Base-by-base conservation (phyloP, 441 rosid genomes). In the Manihot esculenta region DNA sequence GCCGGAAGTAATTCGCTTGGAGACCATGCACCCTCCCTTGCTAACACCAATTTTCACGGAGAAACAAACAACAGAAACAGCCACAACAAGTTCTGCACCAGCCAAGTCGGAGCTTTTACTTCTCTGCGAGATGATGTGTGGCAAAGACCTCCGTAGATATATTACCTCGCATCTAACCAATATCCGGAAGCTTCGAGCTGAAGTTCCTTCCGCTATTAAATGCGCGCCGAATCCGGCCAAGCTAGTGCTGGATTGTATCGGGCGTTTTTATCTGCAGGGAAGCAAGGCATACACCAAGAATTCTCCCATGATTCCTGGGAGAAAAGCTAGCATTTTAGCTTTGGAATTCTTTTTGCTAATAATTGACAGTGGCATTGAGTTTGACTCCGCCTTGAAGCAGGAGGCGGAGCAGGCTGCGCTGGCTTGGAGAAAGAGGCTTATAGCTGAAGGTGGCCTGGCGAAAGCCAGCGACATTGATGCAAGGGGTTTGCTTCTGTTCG, bases 231-330 rank as follows among this genome's bases (percentile, higher is more conserved):
- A 80, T 15, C 87, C 94, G 24, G 88, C 85, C 23, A 87, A 80
- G 71, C 83, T 92, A 66, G 92, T 87, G 49, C 68, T 90, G 69
- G 96, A 92, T 7, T 86, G 89, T 74, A 73, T 90, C 10, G 94
- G 96, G 42, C 73, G 87, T 77, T 89, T 90, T 74, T 87, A 79
- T 65, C 55, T 82, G 21, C 89, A 86, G 73, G 96, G 94, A 0
- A 83, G 72, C 64, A 82, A 75, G 66, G 93, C 96, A 1, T 89
- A 76, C 50, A n/a, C 79, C 15, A 78, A 82, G 62, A 66, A 77
- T 27, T 84, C 88, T 13, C 89, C 78, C 5, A 80, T 85, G 88
- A 51, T 75, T 65, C n/a, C 81, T 17, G 85, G 85, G 0, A 83
- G 98, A 55, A 76, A 74, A 38, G 92, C 88, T 27, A 85, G 86